Base-by-base conservation (phyloP, 2,329 filamentous ascomycete species). In the Paracamarosporium sp. region DNA sequence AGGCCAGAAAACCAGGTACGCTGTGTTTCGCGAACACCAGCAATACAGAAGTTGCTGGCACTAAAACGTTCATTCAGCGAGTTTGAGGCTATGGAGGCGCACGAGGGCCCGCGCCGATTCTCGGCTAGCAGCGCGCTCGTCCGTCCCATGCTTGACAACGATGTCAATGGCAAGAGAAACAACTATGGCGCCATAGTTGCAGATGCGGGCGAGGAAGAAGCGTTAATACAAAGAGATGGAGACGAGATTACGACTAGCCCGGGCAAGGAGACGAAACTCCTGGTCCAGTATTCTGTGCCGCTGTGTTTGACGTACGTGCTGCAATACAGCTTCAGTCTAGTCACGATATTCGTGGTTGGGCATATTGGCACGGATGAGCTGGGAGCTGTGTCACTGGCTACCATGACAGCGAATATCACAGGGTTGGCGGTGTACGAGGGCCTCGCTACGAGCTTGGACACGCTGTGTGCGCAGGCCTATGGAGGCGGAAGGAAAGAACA, bases 341-440 rank as follows among this genome's bases (percentile, higher is more conserved):
- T 83, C 53, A 83, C 81, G 1, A 83, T 82, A 22, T 79, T 83
- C 36, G 80, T 83, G 0, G 83, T 82, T 0, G 83, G 83, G 0
- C 83, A 83, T 63, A 77, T 86, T 8, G 79, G 83, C 20, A 81
- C 81, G 3, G 79, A 82, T 62, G 83, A 83, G 56, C 69, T 86
- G 9, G 83, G 81, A 1, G 83, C 83, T 0, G 82, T 83, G 0
- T 82, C 80, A 52, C 67, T 85, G 15, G 82, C 81, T 24, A 79
- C 81, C 24, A 85, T 82, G 44, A 85, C 83, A 0, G 81, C 83
- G 62, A 85, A 82, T 57, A 85, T 86, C 50, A 75, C 82, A 6
- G 84, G 83, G 0, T 78, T 82, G 20, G 80, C 83, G 1, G 72
- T 83, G 22, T 80, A 81, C 55, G 81, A 84, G 63, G 82, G 82